Base-by-base conservation (phyloP, 352 stramenopile species). In the Phytopythium boreale region DNA sequence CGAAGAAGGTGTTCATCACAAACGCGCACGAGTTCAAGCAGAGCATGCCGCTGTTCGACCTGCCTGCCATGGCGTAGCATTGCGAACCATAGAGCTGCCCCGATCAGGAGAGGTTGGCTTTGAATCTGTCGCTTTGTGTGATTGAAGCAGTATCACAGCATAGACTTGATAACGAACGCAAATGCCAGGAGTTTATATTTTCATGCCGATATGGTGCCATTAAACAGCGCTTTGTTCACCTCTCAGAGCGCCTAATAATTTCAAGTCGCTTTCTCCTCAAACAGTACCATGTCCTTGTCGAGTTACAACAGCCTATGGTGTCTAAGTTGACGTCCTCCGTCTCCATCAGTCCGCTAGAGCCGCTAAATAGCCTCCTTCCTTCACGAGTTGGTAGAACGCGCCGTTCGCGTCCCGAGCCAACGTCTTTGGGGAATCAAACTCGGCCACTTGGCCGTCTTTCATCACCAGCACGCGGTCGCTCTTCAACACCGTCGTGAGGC, bases 401-500 rank as follows among this genome's bases (percentile, higher is more conserved):
- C 56, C 90, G 61, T 52, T 19, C 4, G 27, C 5, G 34, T 61
- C 56, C 51, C 57, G 34, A 75, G 61, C 7, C 44, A 65, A 2
- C 67, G 66, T 27, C 24, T 10, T 9, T 19, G 92, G 93, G 20
- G 79, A 80, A 63, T 96, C 93, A 62, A 92, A 95, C 66, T 98
- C 90, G 2, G 81, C 79, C 46, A 97, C 81, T 27, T 69, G 62
- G 5, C 92, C 92, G 65, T 92, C 74, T 53, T 93, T 87, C 66
- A 98, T 63, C 29, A 97, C 89, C 34, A 97, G 60, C 22, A 98
- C 75, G 34, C 78, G 74, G 59, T 98, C 59, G 90, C 75, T 87
- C 52, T 97, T 84, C 66, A 97, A 79, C 58, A 98, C 94, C 1
- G 92, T 97, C 58, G 93, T 85, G 14, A 98, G 72, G 24, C 93